Evolutionary conservation across 2,329 filamentous ascomycete genomes (phyloP).

Genomic region (Cercospora sp.): DNA sequence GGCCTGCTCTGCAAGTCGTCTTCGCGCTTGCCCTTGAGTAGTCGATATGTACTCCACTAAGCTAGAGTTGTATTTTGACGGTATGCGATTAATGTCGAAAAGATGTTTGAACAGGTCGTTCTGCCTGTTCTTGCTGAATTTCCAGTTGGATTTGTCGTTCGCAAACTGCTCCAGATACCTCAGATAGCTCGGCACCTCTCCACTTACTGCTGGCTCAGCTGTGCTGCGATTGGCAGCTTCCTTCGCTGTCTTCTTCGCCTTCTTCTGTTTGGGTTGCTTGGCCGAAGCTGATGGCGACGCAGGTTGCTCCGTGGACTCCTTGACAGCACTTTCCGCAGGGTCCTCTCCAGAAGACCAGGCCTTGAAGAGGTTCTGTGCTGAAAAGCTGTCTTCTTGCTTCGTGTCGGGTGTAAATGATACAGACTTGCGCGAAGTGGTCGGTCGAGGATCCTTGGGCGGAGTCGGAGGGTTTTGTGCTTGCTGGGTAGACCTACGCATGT

Average conservation of each 20-base stretch:
- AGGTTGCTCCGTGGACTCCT: slow-evolving; percentile 21
- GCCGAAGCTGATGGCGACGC: slow-evolving; percentile 18
- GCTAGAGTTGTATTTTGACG: slow-evolving; percentile 65
- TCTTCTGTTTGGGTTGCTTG: slow-evolving; percentile 37
- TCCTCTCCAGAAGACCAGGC: slow-evolving; percentile 45
- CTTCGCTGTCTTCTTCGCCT: slow-evolving; percentile 31
- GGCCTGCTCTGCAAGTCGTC: slow-evolving; percentile 20
- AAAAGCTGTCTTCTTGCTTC: slow-evolving; percentile 59
- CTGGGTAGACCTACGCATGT: slow-evolving; percentile 7
- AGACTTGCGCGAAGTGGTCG: slow-evolving; percentile 49
- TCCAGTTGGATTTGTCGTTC: slow-evolving; percentile 72
- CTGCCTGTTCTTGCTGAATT: slow-evolving; percentile 95
- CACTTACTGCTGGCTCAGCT: neutral
- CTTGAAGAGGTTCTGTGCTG: slow-evolving; percentile 54
- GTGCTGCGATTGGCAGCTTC: neutral
- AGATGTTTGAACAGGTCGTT: slow-evolving; percentile 77
- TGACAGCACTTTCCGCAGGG: slow-evolving; percentile 27
- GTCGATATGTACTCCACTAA: slow-evolving; percentile 78
- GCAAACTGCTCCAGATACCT: slow-evolving; percentile 78
- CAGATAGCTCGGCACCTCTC: slow-evolving; percentile 59
- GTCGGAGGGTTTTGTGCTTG: neutral
- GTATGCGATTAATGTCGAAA: slow-evolving; percentile 39
- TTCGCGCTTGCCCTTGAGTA: slow-evolving; percentile 63
- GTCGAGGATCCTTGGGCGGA: slow-evolving; percentile 3
- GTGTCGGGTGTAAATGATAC: slow-evolving; percentile 67